Percentiles rank a stretch among this genome's conserved stretches.
These are phyloP conservation scores for Penicillium desertorum DNA, from an alignment of 495 filamentous ascomycete genomes.

Conservation along the genomic window DNA sequence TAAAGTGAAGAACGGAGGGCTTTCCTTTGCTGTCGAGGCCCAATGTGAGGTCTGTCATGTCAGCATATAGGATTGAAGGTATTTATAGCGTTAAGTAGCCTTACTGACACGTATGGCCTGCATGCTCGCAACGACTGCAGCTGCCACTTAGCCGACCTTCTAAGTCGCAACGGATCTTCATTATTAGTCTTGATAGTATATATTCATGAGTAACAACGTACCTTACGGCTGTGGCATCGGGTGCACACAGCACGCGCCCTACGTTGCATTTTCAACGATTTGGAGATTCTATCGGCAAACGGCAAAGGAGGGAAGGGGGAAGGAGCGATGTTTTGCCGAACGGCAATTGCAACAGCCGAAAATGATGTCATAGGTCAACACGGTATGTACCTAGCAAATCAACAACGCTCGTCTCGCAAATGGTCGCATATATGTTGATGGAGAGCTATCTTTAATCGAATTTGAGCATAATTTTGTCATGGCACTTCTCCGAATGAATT, in stretches of 20 bases:
- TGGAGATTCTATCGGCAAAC: not conserved
- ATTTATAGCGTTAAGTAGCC: not conserved
- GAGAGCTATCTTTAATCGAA: no score
- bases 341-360: not conserved
- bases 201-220: not conserved
- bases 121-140: conserved; percentile 12
- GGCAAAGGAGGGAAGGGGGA: not conserved
- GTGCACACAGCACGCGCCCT: conserved; percentile 18
- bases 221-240: conserved; percentile 19
- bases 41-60: conserved; percentile 8
- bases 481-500: no score
- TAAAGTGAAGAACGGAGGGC: conserved; percentile 6
- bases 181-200: not conserved
- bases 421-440: no score
- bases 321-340: not conserved
- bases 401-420: no score
- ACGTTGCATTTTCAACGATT: conserved; percentile 3
- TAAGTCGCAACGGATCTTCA: conserved; percentile 20
- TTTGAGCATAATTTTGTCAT: no score
- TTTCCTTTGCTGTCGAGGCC: conserved; percentile 11
- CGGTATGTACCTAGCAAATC: no score
- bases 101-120: conserved; percentile 11
- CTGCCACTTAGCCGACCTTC: conserved; percentile 10
- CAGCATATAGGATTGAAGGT: not conserved
- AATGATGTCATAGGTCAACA: not conserved